phyloP scores from a whole-genome alignment of 2,329 filamentous ascomycete species.

The Onygena corvina region DNA sequence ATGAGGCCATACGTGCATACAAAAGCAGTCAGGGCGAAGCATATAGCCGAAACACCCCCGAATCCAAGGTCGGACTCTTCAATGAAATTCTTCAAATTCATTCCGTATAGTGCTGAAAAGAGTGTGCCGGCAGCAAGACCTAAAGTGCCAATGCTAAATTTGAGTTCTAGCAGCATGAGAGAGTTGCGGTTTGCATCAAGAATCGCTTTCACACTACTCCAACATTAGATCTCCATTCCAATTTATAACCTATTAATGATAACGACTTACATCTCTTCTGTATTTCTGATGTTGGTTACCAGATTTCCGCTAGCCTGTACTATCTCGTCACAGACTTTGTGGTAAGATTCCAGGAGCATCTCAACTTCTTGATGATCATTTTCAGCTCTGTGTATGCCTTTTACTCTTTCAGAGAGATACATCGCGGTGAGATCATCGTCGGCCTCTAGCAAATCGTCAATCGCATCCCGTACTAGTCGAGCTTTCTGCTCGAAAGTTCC shows the following conservation, averaged over 20 bases:
- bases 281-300: slow-evolving; percentile 90
- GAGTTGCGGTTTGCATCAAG: slow-evolving; percentile 96
- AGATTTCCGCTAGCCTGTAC: slow-evolving; percentile 89
- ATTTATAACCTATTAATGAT: not conserved
- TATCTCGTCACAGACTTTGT: slow-evolving; percentile 96
- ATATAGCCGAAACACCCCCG: slow-evolving; percentile 57
- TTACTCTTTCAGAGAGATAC: slow-evolving; percentile 84
- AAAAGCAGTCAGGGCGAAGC: slow-evolving; percentile 58
- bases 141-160: slow-evolving; percentile 88
- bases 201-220: slow-evolving; percentile 80
- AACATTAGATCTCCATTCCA: slow-evolving; percentile 15
- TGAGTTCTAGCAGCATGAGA: slow-evolving; percentile 92
- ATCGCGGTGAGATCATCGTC: slow-evolving; percentile 90
- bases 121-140: slow-evolving; percentile 93
- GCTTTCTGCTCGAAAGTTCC: slow-evolving; percentile 97
- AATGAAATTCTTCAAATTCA: slow-evolving; percentile 98
- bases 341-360: slow-evolving; percentile 91
- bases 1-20: slow-evolving; percentile 74
- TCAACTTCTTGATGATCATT: slow-evolving; percentile 94
- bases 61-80: slow-evolving; percentile 89
- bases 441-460: slow-evolving; percentile 88
- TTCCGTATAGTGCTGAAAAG: slow-evolving; percentile 95
- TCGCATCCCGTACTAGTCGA: slow-evolving; percentile 81
- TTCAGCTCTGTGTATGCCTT: slow-evolving; percentile 58
- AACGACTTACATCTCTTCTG: slow-evolving; percentile 80